phyloP scores from a whole-genome alignment of 768 basidiomycete genomes.

The Hericium erinaceus region DNA sequence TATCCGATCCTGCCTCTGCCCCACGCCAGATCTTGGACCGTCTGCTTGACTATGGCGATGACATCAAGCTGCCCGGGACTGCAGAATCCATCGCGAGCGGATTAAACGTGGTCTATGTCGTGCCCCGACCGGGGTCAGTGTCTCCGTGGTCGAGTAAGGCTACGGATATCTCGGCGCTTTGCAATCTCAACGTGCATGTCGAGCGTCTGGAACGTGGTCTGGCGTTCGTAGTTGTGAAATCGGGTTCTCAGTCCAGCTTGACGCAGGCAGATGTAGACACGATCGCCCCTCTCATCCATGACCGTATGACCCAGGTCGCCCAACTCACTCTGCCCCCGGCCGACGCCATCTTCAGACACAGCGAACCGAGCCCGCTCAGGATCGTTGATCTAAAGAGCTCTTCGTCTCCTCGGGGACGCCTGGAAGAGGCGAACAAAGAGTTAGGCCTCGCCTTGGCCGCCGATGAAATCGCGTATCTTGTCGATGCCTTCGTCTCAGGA shows the following conservation, averaged over 20 bases:
- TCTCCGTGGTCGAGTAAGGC: conserved; percentile 99
- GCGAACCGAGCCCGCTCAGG: conserved; percentile 56
- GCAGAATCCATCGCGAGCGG: conserved; percentile 22
- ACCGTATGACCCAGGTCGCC: conserved; percentile 93
- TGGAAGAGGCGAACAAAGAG: conserved; percentile 68
- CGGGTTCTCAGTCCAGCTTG: conserved; percentile 26
- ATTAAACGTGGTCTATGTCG: conserved; percentile 53
- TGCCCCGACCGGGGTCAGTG: conserved; percentile 83
- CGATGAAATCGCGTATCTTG: conserved; percentile 85
- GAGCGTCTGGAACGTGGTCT: conserved; percentile 83
- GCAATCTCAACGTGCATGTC: conserved; percentile 64
- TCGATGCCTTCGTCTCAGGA: conserved; percentile 80
- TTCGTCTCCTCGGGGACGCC: conserved; percentile 46
- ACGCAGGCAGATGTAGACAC: conserved; percentile 36
- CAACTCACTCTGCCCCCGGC: conserved; percentile 50
- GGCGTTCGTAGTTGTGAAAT: conserved; percentile 52
- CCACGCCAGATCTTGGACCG: conserved; percentile 49
- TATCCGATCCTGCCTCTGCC: conserved; percentile 34
- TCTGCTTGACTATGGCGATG: conserved; percentile 81
- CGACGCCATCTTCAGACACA: conserved; percentile 48
- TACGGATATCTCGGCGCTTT: conserved; percentile 86
- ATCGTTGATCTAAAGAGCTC: conserved; percentile 49
- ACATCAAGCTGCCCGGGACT: conserved; percentile 43
- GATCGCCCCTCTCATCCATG: conserved; percentile 72
- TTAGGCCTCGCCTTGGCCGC: conserved; percentile 85